phyloP scores from a whole-genome alignment of 768 basidiomycete genomes.

The Fomitopsis serialis region DNA sequence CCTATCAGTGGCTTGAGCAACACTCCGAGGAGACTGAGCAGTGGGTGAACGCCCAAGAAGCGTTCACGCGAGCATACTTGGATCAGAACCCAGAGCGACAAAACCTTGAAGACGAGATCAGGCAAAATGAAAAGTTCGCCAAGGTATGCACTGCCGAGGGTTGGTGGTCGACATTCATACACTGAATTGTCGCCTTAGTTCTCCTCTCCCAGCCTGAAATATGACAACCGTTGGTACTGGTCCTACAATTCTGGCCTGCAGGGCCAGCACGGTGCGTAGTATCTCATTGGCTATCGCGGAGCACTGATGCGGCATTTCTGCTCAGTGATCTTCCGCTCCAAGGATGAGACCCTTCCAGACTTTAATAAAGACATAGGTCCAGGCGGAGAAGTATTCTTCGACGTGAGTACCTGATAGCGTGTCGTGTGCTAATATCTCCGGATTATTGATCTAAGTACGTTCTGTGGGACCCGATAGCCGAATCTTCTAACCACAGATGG shows the following conservation, averaged over 20 bases:
- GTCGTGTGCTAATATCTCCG: not conserved
- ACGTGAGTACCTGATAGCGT: constrained; percentile 37
- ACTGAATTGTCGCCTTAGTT: constrained; percentile 38
- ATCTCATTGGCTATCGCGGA: not conserved
- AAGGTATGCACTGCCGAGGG: constrained; percentile 27
- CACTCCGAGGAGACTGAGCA: constrained; percentile 55
- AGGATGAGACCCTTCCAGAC: constrained; percentile 46
- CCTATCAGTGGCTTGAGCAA: constrained; percentile 72
- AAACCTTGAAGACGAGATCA: constrained; percentile 55
- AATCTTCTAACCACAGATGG: constrained; percentile 72
- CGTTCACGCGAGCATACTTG: constrained; percentile 53
- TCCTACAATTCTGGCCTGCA: constrained; percentile 74
- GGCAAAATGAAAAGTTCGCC: constrained; percentile 45
- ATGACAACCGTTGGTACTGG: constrained; percentile 79
- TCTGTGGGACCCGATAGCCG: constrained; percentile 32
- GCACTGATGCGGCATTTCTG: not conserved
- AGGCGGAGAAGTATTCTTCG: constrained; percentile 73
- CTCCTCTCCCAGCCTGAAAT: constrained; percentile 51
- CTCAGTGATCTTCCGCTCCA: constrained; percentile 59
- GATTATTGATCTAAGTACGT: not conserved
- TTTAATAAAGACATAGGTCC: constrained; percentile 38
- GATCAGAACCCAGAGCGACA: constrained; percentile 57
- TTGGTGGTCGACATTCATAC: not conserved
- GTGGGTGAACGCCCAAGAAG: constrained; percentile 60
- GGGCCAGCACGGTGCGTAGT: constrained; percentile 43